phyloP scores from a whole-genome alignment of 352 stramenopile genomes.

The Globisporangium emineosum region DNA sequence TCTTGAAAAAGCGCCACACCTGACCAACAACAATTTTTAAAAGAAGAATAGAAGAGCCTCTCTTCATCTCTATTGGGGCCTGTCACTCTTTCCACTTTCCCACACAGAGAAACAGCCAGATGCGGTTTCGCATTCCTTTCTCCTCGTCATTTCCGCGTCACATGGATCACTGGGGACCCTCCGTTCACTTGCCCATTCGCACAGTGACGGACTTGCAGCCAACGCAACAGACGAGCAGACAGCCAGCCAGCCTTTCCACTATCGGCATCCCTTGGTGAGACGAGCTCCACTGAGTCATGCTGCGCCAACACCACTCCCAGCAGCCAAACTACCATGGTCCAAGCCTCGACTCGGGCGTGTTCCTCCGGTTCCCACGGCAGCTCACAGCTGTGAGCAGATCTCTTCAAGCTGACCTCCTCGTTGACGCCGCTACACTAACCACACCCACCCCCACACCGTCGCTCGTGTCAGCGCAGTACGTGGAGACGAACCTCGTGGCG shows the following conservation, averaged over 20 bases:
- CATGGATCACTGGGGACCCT: neutral
- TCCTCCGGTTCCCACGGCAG: constrained; percentile 2
- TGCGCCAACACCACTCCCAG: neutral
- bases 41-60: neutral
- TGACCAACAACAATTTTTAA: too few relatives aligned
- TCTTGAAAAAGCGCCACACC: too few relatives aligned
- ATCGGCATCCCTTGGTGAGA: too few relatives aligned
- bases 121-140: neutral
- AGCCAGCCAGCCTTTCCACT: too few relatives aligned
- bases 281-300: neutral
- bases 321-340: too few relatives aligned
- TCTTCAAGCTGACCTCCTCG: neutral
- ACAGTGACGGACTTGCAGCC: too few relatives aligned
- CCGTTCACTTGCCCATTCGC: neutral
- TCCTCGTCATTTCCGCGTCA: neutral
- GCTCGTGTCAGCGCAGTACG: constrained; percentile 9
- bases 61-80: neutral
- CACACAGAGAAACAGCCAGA: neutral
- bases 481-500: constrained; percentile 14
- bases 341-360: neutral
- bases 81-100: neutral
- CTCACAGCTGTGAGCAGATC: too few relatives aligned
- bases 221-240: too few relatives aligned
- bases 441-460: neutral
- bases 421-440: neutral